Evolutionary conservation across 345 rosid species (phyloP).

Genomic region (Atalantia buxifolia): DNA sequence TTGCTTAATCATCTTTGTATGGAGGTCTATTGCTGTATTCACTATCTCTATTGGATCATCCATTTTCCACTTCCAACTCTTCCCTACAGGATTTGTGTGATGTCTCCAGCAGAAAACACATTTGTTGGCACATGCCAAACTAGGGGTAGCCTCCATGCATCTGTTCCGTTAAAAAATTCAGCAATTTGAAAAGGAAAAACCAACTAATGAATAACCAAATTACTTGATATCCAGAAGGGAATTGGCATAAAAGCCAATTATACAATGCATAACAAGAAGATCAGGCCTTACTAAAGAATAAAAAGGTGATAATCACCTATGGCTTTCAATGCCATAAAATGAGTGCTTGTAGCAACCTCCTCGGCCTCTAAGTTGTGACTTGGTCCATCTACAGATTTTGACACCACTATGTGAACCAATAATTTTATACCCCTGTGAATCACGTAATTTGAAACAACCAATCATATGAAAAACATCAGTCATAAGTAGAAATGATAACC

Average conservation of each 20-base stretch:
- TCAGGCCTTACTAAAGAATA: neutral
- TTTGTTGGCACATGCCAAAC: slow-evolving; percentile 98
- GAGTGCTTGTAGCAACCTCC: slow-evolving; percentile 99
- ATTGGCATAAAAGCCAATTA: neutral
- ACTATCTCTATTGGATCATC: slow-evolving; percentile 91
- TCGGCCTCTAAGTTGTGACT: slow-evolving; percentile 97
- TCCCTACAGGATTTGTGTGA: slow-evolving; percentile 98
- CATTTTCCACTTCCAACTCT: slow-evolving; percentile 99
- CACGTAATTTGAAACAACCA: slow-evolving; percentile 7
- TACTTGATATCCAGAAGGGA: too few species aligned
- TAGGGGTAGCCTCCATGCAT: slow-evolving; percentile 98
- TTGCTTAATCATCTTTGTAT: slow-evolving; percentile 90
- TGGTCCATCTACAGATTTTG: slow-evolving; percentile 98
- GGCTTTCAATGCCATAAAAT: slow-evolving; percentile 98
- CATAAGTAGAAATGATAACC: neutral
- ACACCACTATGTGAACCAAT: slow-evolving; percentile 99
- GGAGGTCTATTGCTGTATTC: slow-evolving; percentile 79
- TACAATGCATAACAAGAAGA: neutral
- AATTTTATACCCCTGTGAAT: slow-evolving; percentile 89
- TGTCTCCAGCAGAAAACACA: slow-evolving; percentile 99
- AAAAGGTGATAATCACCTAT: slow-evolving; percentile 52
- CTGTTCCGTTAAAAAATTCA: slow-evolving; percentile 29
- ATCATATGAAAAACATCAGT: neutral
- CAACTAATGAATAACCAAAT: neutral
- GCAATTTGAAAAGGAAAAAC: neutral